Evolutionary conservation across 192 early-diverging fungal genomes (phyloP).

Genomic region (Coemansia sp.): DNA sequence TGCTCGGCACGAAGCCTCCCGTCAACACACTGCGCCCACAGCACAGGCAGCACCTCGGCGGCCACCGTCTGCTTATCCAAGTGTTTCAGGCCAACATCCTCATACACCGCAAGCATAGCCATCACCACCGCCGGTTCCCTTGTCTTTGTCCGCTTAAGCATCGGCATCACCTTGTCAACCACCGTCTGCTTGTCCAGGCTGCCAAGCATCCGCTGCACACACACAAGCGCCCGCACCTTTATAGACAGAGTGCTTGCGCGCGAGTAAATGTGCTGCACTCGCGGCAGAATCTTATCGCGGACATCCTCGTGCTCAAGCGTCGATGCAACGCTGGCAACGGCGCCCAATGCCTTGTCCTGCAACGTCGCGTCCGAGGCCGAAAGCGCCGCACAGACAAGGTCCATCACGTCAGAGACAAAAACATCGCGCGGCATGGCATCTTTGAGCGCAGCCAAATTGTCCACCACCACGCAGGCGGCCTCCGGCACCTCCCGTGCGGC

Average conservation of each 20-base stretch:
- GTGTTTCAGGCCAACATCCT: constrained; percentile 66
- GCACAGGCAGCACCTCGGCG: constrained; percentile 71
- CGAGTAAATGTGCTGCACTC: constrained; percentile 70
- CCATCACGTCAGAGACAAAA: constrained; percentile 69
- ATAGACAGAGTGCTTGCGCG: constrained; percentile 67
- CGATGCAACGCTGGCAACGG: constrained; percentile 59
- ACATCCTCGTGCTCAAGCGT: constrained; percentile 64
- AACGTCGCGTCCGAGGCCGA: constrained; percentile 57
- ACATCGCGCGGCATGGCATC: constrained; percentile 60
- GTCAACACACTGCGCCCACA: constrained; percentile 77
- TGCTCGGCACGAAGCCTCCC: constrained; percentile 69
- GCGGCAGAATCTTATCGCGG: constrained; percentile 67
- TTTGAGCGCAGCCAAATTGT: constrained; percentile 65
- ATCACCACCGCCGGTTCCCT: constrained; percentile 77
- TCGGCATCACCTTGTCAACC: constrained; percentile 74
- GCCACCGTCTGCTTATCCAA: constrained; percentile 76
- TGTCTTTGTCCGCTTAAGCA: constrained; percentile 73
- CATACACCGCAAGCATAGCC: constrained; percentile 77
- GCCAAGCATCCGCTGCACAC: constrained; percentile 69
- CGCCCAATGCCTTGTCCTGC: constrained; percentile 69
- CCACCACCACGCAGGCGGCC: constrained; percentile 66
- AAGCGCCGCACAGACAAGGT: constrained; percentile 68
- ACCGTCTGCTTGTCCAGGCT: constrained; percentile 69
- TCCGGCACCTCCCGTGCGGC: constrained; percentile 61
- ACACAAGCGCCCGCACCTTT: constrained; percentile 69